phyloP scores from a whole-genome alignment of 495 filamentous ascomycete species.

The Parmelia sp. region DNA sequence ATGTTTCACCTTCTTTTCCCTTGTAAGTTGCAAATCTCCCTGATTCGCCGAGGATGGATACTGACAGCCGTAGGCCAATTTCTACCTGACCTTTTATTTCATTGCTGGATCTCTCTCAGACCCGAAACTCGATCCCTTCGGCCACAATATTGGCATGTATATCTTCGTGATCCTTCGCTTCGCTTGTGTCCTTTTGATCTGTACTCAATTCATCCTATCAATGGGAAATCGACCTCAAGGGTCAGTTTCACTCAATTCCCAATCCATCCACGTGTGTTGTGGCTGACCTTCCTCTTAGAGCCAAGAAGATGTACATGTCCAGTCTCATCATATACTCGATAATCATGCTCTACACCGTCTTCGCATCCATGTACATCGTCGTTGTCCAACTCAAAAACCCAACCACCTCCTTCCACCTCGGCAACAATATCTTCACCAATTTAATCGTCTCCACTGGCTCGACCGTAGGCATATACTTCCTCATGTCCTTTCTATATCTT shows the following conservation, averaged over 20 bases:
- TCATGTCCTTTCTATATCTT: conserved; percentile 91
- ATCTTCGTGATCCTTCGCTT: conserved; percentile 87
- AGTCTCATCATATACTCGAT: conserved; percentile 81
- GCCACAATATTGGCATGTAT: conserved; percentile 70
- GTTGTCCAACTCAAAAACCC: conserved; percentile 63
- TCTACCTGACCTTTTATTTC: conserved; percentile 98
- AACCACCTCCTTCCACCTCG: conserved; percentile 49
- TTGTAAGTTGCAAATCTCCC: conserved; percentile 43
- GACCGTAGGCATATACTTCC: conserved; percentile 90
- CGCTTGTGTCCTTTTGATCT: conserved; percentile 77
- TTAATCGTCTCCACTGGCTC: conserved; percentile 83
- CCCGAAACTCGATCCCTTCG: conserved; percentile 77
- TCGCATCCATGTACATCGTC: conserved; percentile 80
- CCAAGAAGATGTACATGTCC: conserved; percentile 81
- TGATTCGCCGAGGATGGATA: conserved; percentile 2
- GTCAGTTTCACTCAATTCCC: conserved; percentile 32
- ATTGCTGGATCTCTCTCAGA: conserved; percentile 91
- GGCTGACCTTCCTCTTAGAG: conserved; percentile 35
- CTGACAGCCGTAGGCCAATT: conserved; percentile 62
- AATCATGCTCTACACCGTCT: conserved; percentile 95
- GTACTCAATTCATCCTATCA: conserved; percentile 94
- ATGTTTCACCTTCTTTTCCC: conserved; percentile 93
- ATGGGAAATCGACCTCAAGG: conserved; percentile 98
- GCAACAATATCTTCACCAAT: conserved; percentile 88
- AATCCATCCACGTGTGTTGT: conserved; percentile 10